phyloP scores from a whole-genome alignment of 768 basidiomycete genomes.

The Tulasnella sp. region DNA sequence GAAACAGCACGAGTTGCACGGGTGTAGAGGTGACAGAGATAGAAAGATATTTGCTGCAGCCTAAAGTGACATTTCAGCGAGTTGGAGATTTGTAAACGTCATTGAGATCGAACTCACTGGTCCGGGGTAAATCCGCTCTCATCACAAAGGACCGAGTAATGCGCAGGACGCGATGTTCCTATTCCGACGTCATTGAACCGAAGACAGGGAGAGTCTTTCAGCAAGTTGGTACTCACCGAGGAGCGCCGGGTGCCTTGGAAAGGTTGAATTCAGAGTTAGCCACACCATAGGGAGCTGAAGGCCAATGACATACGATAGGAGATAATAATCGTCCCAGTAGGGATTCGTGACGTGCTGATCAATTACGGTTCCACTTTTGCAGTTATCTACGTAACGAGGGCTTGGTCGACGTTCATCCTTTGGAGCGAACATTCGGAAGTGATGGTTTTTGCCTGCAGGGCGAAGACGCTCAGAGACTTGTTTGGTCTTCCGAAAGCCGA shows the following conservation, averaged over 20 bases:
- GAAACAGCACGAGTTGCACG: conserved; percentile 72
- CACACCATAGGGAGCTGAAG: neutral
- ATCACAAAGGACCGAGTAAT: conserved; percentile 36
- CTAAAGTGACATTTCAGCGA: conserved; percentile 51
- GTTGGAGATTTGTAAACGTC: neutral
- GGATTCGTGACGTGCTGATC: conserved; percentile 5
- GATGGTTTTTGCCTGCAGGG: conserved; percentile 6
- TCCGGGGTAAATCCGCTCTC: conserved; percentile 19
- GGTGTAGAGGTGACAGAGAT: conserved; percentile 71
- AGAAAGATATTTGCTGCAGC: conserved; percentile 59
- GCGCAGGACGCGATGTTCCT: conserved; percentile 56
- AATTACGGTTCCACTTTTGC: conserved; percentile 13
- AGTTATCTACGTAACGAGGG: conserved; percentile 7
- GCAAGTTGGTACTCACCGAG: conserved; percentile 29
- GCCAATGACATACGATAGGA: neutral
- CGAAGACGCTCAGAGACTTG: neutral
- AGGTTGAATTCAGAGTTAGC: neutral
- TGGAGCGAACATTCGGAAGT: conserved; percentile 16
- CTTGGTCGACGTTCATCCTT: neutral
- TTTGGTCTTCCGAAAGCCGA: neutral
- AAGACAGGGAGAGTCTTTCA: neutral
- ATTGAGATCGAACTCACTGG: neutral
- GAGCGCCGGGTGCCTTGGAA: conserved; percentile 24
- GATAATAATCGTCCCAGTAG: conserved; percentile 3
- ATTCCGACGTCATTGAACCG: neutral